phyloP scores from a whole-genome alignment of 1,284 basidiomycete species.

The Naganishia albida region DNA sequence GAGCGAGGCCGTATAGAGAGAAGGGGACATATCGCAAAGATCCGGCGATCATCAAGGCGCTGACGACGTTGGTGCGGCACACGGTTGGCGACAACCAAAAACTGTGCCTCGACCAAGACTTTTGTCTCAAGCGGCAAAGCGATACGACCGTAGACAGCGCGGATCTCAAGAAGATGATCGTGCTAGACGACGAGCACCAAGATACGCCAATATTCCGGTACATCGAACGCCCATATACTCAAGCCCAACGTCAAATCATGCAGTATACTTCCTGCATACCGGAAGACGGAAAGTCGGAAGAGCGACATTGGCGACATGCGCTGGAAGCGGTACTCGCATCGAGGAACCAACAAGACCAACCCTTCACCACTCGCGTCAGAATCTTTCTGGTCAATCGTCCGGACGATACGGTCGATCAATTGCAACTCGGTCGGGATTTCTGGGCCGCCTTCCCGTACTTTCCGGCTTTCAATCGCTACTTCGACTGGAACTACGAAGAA shows the following conservation, averaged over 20 bases:
- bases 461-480: background rate
- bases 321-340: background rate
- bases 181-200: constrained; percentile 6
- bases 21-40: background rate
- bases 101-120: background rate
- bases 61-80: background rate
- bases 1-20: background rate
- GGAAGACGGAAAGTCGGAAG: background rate
- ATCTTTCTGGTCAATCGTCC: constrained; percentile 18
- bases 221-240: background rate
- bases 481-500: background rate
- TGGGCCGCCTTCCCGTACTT: background rate
- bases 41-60: constrained; percentile 1
- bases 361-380: constrained; percentile 14
- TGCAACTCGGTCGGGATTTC: background rate
- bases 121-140: constrained; percentile 19
- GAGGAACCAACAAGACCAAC: constrained; percentile 2
- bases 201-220: constrained; percentile 2
- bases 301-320: background rate
- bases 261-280: constrained; percentile 7
- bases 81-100: constrained; percentile 11
- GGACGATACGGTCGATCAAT: background rate
- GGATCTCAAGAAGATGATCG: background rate
- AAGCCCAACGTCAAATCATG: constrained; percentile 5
- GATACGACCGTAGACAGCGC: background rate